A percentile compares a stretch with the other conserved stretches of the same genome.
These are phyloP conservation scores for Quercus engelmannii DNA, from an alignment of 306 rosid genomes.

Conservation along the genomic window DNA sequence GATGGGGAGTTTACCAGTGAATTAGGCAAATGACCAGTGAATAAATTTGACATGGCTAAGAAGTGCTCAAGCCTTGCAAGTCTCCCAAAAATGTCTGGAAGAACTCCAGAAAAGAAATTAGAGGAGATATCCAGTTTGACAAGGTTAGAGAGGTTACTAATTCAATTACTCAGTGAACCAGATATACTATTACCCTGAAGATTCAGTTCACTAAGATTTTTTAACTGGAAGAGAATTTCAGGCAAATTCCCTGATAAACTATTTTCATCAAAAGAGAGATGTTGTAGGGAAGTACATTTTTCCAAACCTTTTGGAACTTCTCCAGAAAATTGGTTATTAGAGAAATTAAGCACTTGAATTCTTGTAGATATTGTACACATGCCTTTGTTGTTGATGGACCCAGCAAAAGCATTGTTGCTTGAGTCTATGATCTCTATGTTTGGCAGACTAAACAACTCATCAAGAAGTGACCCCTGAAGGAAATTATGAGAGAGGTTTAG, in stretches of 20 bases:
- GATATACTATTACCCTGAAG: slow-evolving; percentile 21
- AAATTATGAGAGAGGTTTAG: slow-evolving; percentile 19
- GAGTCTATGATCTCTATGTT: no score
- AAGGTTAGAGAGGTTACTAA: slow-evolving; percentile 30
- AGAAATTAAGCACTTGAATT: slow-evolving; percentile 9
- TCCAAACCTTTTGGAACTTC: slow-evolving; percentile 7
- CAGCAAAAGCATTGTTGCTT: no score
- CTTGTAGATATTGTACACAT: slow-evolving; percentile 8
- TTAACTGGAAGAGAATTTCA: not conserved
- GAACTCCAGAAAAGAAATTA: slow-evolving; percentile 16
- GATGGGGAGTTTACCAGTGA: slow-evolving; percentile 19
- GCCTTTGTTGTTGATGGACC: not conserved
- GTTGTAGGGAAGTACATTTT: slow-evolving; percentile 3
- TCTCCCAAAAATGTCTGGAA: slow-evolving; percentile 25
- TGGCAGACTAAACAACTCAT: no score
- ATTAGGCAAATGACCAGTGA: slow-evolving; percentile 21
- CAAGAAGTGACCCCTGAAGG: no score
- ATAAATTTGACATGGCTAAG: slow-evolving; percentile 10
- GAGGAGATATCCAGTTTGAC: slow-evolving; percentile 23
- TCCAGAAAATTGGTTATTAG: slow-evolving; percentile 12
- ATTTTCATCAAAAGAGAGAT: not conserved
- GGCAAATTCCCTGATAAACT: slow-evolving; percentile 11
- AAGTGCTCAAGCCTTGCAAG: slow-evolving; percentile 10
- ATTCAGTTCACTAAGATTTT: not conserved
- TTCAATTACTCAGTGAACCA: slow-evolving; percentile 10